Base-by-base conservation (phyloP, 169 alveolate genomes). In the Perkinsus olseni region DNA sequence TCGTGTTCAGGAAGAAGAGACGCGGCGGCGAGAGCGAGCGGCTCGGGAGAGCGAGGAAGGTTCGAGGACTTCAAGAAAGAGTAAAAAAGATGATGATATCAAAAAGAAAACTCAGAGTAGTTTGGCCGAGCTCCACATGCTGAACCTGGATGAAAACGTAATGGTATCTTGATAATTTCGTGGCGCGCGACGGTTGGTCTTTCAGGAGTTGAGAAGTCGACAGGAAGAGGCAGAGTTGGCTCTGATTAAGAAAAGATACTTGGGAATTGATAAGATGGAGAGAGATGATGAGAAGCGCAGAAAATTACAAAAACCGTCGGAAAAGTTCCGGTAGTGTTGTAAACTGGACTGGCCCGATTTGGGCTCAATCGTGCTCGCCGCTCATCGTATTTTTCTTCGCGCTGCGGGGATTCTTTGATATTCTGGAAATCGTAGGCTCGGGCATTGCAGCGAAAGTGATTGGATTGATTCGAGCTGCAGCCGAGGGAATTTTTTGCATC, bases 261-360 rank as follows among this genome's bases (percentile, higher is more conserved):
- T 98, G 91, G 99, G 99, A 20, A 94, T 96, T 91, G 95, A 96
- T 40, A 96, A 96, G 91, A 45, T 45, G 62, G 62, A 45, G 17
- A 45, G 62, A 17, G 62, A 45, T 45, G 62, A 45, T 17, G 62
- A 45, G 17, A 97, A 97, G 91, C 95, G 96, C 94, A 97, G 97
- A 94, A 97, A 97, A 91, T 91, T 97, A 31, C 97, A 96, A 45
- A 98, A 98, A 92, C 99, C 99, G 0, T 97, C 99, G 48, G 99
- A 98, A 92, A 98, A 98, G 93, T 98, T 97, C 95, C 74, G 96
- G 93, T 91, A 17, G n/a, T n/a, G n/a, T n/a, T n/a, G n/a, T n/a
- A n/a, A n/a, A n/a, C n/a, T n/a, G n/a, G n/a, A n/a, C n/a, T n/a
- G n/a, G n/a, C n/a, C n/a, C n/a, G n/a, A n/a, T n/a, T n/a, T n/a